Conservation (phyloP, 345 rosid genomes). For the Linum lewisii region DNA sequence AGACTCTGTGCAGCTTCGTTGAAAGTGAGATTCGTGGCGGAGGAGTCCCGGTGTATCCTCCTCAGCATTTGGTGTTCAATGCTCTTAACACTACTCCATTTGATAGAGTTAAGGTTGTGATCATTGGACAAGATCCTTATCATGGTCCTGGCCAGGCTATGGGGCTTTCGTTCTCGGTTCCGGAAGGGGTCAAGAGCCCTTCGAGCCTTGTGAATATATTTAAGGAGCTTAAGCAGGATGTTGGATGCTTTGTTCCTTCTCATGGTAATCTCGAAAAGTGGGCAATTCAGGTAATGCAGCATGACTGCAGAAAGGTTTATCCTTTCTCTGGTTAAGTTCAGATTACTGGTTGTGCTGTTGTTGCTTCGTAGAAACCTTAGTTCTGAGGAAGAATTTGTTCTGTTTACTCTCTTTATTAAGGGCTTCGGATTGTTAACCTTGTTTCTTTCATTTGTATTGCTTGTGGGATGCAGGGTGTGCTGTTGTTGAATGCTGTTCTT, state of each 20-base stretch:
- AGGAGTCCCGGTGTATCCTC: slow-evolving; percentile 48
- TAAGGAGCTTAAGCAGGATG: slow-evolving; percentile 78
- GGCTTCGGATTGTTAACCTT: neutral
- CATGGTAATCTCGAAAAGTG: slow-evolving; percentile 83
- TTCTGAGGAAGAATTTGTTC: neutral
- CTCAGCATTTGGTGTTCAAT: slow-evolving; percentile 70
- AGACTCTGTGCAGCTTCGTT: slow-evolving; percentile 46
- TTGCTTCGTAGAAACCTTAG: neutral
- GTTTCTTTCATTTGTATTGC: neutral
- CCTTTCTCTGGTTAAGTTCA: neutral
- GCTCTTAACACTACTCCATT: slow-evolving; percentile 75
- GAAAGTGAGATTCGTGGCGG: slow-evolving; percentile 34
- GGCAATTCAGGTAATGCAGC: slow-evolving; percentile 67
- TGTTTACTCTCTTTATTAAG: neutral
- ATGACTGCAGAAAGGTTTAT: neutral
- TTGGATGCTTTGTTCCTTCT: slow-evolving; percentile 77
- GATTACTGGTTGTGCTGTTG: too few relatives aligned
- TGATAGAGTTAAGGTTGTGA: slow-evolving; percentile 67
- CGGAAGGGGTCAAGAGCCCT: slow-evolving; percentile 65
- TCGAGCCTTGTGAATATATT: slow-evolving; percentile 81
- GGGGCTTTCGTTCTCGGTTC: slow-evolving; percentile 95
- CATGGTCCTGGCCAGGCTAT: slow-evolving; percentile 97
- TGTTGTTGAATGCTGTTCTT: slow-evolving; percentile 83
- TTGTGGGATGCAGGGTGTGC: slow-evolving; percentile 51
- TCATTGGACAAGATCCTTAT: slow-evolving; percentile 96